These are phyloP conservation scores for Wickerhamomyces sp. DNA, from an alignment of 1,139 yeast genomes.

Conservation along the genomic window DNA sequence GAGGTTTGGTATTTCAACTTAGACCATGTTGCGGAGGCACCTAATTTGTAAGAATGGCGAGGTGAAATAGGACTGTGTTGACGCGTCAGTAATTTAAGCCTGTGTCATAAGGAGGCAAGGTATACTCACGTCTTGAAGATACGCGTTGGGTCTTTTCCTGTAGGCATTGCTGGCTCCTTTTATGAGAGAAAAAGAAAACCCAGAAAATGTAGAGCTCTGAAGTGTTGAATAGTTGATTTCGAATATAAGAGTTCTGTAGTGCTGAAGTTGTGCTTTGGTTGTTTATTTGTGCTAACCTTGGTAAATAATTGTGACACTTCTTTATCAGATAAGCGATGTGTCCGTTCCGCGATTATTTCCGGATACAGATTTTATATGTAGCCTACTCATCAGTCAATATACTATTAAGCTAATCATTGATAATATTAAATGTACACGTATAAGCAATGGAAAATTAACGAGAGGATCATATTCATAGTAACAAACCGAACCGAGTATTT, in stretches of 20 bases:
- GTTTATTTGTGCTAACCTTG: too few relatives aligned
- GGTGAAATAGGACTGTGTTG: constrained; percentile 16
- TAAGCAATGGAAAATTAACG: neutral
- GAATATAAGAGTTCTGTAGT: too few relatives aligned
- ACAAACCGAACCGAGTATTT: constrained; percentile 1
- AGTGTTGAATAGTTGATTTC: too few relatives aligned
- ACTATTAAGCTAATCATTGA: neutral
- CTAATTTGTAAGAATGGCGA: constrained; percentile 14
- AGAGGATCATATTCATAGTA: neutral
- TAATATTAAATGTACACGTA: neutral
- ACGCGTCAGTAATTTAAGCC: neutral
- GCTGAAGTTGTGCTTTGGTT: too few relatives aligned
- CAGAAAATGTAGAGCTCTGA: too few relatives aligned
- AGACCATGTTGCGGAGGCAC: constrained; percentile 22
- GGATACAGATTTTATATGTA: too few relatives aligned
- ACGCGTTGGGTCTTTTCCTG: constrained; percentile 26
- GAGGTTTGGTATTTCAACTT: constrained; percentile 18
- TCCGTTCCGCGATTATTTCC: too few relatives aligned
- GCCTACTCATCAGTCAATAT: neutral
- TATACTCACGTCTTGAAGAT: constrained; percentile 19
- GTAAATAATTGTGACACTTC: too few relatives aligned
- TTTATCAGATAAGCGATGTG: too few relatives aligned
- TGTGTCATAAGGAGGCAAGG: neutral
- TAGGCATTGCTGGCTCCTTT: constrained; percentile 23
- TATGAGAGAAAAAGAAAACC: too few relatives aligned